A percentile compares a stretch with the other conserved stretches of the same genome.
Evolutionary conservation across 768 basidiomycete species (phyloP).

Genomic region (Coprinellus aureogranulatus): DNA sequence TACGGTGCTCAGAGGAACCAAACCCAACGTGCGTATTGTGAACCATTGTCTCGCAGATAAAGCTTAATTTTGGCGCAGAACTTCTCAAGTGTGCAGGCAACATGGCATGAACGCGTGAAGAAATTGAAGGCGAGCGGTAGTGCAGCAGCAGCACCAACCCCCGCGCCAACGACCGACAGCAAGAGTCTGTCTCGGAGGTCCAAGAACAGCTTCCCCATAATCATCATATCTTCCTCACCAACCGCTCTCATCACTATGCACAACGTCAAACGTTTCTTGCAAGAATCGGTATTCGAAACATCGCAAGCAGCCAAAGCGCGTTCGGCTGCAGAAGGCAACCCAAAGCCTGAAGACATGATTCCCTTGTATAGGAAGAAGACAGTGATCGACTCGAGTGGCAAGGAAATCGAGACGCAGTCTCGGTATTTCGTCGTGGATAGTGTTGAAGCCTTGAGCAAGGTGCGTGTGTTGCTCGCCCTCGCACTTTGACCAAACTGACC

Average conservation of each 20-base stretch:
- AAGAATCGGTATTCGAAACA: constrained; percentile 82
- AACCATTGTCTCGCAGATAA: neutral
- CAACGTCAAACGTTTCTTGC: constrained; percentile 92
- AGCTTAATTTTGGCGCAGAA: constrained; percentile 49
- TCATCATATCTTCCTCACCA: constrained; percentile 94
- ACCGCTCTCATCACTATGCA: constrained; percentile 96
- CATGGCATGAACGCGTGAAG: constrained; percentile 77
- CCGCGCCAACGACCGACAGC: constrained; percentile 44
- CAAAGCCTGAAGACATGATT: constrained; percentile 78
- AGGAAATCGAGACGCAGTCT: constrained; percentile 54
- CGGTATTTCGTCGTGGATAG: constrained; percentile 89
- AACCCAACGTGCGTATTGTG: constrained; percentile 66
- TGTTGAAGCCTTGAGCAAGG: constrained; percentile 83
- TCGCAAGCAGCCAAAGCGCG: constrained; percentile 73
- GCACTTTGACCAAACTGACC: too few species aligned
- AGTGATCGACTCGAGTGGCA: constrained; percentile 60
- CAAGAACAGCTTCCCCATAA: constrained; percentile 79
- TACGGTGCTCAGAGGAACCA: constrained; percentile 77
- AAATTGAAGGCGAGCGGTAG: constrained; percentile 61
- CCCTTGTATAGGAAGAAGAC: constrained; percentile 87
- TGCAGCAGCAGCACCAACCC: constrained; percentile 37
- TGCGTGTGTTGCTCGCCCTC: too few species aligned
- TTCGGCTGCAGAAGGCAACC: constrained; percentile 66
- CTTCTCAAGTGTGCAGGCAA: constrained; percentile 65
- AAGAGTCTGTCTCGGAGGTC: constrained; percentile 60